Conservation (phyloP, 2,329 filamentous ascomycete genomes). For the Aspergillus oerlinghausenensis region DNA sequence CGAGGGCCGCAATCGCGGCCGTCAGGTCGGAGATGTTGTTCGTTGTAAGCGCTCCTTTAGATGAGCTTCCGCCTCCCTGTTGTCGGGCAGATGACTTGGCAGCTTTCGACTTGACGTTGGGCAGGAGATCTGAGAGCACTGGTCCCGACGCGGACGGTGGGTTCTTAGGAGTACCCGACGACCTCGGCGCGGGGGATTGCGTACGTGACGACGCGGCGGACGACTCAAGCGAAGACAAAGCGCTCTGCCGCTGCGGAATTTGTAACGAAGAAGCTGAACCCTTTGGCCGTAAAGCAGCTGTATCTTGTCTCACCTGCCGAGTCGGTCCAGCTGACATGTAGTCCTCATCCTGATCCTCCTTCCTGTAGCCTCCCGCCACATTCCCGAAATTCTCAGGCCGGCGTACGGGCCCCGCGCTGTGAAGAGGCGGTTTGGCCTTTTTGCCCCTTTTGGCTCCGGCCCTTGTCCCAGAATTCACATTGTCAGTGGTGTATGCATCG, state of each 20-base stretch:
- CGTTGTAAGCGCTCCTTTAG: conserved; percentile 47
- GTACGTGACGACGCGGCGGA: conserved; percentile 45
- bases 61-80: conserved; percentile 53
- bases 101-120: conserved; percentile 56
- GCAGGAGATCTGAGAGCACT: conserved; percentile 70
- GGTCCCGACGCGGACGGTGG: conserved; percentile 69
- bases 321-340: conserved; percentile 59
- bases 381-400: conserved; percentile 62
- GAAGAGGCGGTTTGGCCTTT: conserved; percentile 59
- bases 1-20: conserved; percentile 80
- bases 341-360: conserved; percentile 64
- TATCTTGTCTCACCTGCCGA: conserved; percentile 36
- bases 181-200: conserved; percentile 34
- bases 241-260: conserved; percentile 30
- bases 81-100: conserved; percentile 69
- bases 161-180: conserved; percentile 33
- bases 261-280: conserved; percentile 47
- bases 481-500: neutral
- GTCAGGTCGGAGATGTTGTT: conserved; percentile 55
- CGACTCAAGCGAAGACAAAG: conserved; percentile 34
- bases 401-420: conserved; percentile 58
- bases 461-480: neutral
- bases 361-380: conserved; percentile 67
- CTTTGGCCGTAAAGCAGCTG: conserved; percentile 39
- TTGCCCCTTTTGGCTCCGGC: conserved; percentile 35